Base-by-base conservation (phyloP, 176 grass and related monocot genomes). In the Tillandsia leiboldiana region DNA sequence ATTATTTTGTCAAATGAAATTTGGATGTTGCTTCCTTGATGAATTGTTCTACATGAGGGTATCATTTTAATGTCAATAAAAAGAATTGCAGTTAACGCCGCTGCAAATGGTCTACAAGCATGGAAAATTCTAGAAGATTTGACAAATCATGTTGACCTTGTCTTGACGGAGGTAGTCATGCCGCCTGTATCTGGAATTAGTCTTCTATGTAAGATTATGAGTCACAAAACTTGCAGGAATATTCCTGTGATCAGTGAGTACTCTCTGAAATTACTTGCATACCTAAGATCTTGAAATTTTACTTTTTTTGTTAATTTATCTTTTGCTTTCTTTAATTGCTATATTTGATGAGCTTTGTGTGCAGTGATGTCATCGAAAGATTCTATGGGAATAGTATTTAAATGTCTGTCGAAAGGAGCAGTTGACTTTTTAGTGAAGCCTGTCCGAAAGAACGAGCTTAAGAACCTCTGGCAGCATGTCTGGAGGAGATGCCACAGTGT, bases 341-440 rank as follows among this genome's bases (percentile, higher is more conserved):
- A 84, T 63, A 72, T 66, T 52, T 65, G 71, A 75, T 77, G 56
- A 79, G 57, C 22, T 85, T 87, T 87, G 15, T 49, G 17, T 90
- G 83, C 89, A 96, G 92, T 92, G 93, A 96, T 92, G 93, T 96
- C 93, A 76, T 85, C 89, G 0, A 92, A 92, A 76, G 86, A 92
- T 67, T 92, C 89, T n/a, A 90, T 97, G 93, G 70, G 74, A 81
- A 97, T 72, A 57, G 83, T 87, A 58, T 92, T 90, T 58, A 90
- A 79, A 66, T 97, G 93, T 79, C 75, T 92, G 71, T 92, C 93
- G 17, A 92, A 92, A 82, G 89, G 93, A 66, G 89, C 93, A 59
- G 93, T 92, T 92, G 89, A 97, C 71, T 97, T 97, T 80, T 83
- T 97, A 79, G 81, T 97, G 67, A 97, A 97, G 75, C 89, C 93